Evolutionary conservation across 2,329 filamentous ascomycete genomes (phyloP).

Genomic region (Metarhizium guizhouense): DNA sequence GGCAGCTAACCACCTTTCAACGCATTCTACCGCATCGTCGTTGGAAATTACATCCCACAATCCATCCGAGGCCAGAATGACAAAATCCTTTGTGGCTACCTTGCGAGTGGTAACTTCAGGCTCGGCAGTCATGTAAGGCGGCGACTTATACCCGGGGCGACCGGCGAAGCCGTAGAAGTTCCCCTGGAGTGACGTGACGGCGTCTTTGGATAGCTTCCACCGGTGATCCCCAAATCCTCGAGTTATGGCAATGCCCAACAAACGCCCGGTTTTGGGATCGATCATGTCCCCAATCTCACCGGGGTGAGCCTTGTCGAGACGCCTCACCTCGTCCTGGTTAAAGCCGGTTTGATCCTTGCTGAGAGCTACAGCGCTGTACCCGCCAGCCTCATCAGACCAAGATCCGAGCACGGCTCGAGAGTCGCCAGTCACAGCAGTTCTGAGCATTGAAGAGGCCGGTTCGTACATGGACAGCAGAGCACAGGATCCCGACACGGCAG

Average conservation of each 20-base stretch:
- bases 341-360: slow-evolving; percentile 59
- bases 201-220: slow-evolving; percentile 55
- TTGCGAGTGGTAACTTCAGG: slow-evolving; percentile 52
- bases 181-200: slow-evolving; percentile 25
- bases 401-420: slow-evolving; percentile 55
- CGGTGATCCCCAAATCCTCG: slow-evolving; percentile 60
- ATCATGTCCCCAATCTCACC: slow-evolving; percentile 48
- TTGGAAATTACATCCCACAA: slow-evolving; percentile 54
- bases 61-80: slow-evolving; percentile 60
- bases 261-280: slow-evolving; percentile 39
- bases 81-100: slow-evolving; percentile 42
- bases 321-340: slow-evolving; percentile 47
- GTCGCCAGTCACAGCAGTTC: slow-evolving; percentile 59
- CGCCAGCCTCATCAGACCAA: slow-evolving; percentile 27
- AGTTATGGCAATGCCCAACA: slow-evolving; percentile 53
- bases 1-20: slow-evolving; percentile 41
- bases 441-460: slow-evolving; percentile 38
- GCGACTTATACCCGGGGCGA: slow-evolving; percentile 38
- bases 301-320: slow-evolving; percentile 50
- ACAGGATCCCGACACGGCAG: slow-evolving; percentile 45
- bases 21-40: slow-evolving; percentile 47
- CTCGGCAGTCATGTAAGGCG: slow-evolving; percentile 60
- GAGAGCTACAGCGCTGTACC: slow-evolving; percentile 44
- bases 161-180: slow-evolving; percentile 39
- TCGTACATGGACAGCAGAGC: slow-evolving; percentile 57